These are phyloP conservation scores for Trichoderma koningii DNA, from an alignment of 2,329 filamentous ascomycete genomes.

Conservation along the genomic window DNA sequence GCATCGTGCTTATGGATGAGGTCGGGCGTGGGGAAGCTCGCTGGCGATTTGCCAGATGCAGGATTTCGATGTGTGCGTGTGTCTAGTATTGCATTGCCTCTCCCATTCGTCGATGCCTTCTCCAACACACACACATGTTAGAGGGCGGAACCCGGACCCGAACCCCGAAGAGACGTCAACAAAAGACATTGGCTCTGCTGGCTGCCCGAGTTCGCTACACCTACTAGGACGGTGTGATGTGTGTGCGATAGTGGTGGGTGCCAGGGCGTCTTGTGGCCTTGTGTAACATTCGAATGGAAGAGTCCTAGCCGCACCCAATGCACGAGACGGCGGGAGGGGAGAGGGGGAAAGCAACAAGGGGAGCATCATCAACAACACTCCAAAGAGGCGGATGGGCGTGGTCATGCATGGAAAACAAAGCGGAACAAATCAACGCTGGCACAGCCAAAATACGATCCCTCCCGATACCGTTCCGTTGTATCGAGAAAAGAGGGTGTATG, in stretches of 20 bases:
- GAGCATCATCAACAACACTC: conserved; percentile 8
- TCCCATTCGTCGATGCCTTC: not conserved
- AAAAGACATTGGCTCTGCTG: conserved; percentile 12
- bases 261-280: not conserved
- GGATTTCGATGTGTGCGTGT: not conserved
- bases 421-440: too few relatives aligned
- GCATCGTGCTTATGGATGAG: too few relatives aligned
- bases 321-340: not conserved
- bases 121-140: not conserved
- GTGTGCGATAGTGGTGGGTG: not conserved
- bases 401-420: conserved; percentile 20
- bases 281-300: conserved; percentile 1
- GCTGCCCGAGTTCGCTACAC: not conserved
- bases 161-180: conserved; percentile 1
- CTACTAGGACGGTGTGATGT: not conserved
- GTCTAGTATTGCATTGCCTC: not conserved
- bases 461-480: too few relatives aligned
- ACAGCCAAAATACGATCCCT: too few relatives aligned
- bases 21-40: conserved; percentile 8
- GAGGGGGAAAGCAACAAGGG: not conserved
- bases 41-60: conserved; percentile 12
- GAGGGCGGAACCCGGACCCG: not conserved
- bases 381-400: not conserved
- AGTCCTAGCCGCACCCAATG: conserved; percentile 13
- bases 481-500: too few relatives aligned